These are phyloP conservation scores for Zizania palustris DNA, from an alignment of 202 grass and related monocot species.

Conservation along the genomic window DNA sequence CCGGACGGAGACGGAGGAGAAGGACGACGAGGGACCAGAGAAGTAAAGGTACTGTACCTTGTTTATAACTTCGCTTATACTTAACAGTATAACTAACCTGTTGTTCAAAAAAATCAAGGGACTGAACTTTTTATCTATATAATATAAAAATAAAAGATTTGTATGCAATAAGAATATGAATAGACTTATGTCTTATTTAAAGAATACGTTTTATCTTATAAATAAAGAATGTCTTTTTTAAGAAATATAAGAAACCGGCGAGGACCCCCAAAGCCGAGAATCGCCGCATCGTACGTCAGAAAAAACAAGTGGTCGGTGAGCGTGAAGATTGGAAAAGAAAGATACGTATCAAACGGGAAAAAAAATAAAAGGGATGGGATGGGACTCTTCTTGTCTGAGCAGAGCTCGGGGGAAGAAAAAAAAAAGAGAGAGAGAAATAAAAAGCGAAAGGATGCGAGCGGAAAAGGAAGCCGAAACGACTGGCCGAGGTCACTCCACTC, in stretches of 20 bases:
- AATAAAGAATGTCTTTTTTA: too few species aligned
- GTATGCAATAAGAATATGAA: too few species aligned
- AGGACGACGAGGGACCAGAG: not conserved
- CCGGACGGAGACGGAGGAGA: not conserved
- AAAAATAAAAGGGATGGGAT: not conserved
- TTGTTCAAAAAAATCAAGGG: too few species aligned
- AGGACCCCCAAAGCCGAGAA: not conserved
- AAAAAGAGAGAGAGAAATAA: not conserved
- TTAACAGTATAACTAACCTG: too few species aligned
- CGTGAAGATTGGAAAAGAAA: not conserved
- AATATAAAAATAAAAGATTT: too few species aligned
- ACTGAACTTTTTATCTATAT: too few species aligned
- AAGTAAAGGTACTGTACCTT: too few species aligned
- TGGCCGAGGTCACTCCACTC: slow-evolving; percentile 45
- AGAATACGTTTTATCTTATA: too few species aligned
- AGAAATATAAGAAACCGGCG: too few species aligned
- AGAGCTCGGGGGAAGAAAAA: not conserved
- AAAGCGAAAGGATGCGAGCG: too few species aligned
- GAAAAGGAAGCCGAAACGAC: slow-evolving; percentile 45
- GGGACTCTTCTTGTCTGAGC: not conserved
- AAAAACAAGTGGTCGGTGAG: slow-evolving; percentile 39
- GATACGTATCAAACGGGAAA: not conserved
- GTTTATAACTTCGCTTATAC: too few species aligned
- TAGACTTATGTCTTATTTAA: too few species aligned
- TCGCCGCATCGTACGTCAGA: not conserved